Base-by-base conservation (phyloP, 139 green algal genomes). In the Volvox africanus region DNA sequence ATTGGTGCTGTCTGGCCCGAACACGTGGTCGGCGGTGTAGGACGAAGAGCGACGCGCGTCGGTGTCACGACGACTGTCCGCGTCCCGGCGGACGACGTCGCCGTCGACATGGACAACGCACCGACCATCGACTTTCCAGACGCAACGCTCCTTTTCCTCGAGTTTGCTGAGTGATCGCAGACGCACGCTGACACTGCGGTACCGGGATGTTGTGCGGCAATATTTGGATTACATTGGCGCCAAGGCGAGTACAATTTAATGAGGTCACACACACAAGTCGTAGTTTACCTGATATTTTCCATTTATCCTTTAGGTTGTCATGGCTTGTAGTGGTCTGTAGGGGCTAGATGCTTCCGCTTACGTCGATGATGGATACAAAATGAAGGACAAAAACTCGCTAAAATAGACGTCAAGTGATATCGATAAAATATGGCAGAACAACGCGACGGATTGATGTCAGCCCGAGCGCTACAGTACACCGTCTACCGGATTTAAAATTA, bases 21-120 rank as follows among this genome's bases (percentile, higher is more conserved):
- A 99, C 0, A 99, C 92, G 75, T 97, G 94, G 89, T 99, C 97
- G 92, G 2, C 92, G 78, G 88, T 98, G 99, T 65, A 81, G 75
- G 75, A 61, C 1, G 18, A 20, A 30, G 30, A 22, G 30, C 75
- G 75, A 1, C 75, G 75, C 32, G 75, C 75, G 33, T 94, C 92
- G 35, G 32, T 73, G 79, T 97, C 96, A 32, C 91, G 87, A 0
- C 35, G 69, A 0, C 91, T 32, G 37, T 95, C 90, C 44, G 83
- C 81, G n/a, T 94, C 79, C 32, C 89, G 30, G 0, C 86, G 91
- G 37, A 26, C 62, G 33, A 19, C 62, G 11, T 81, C 75, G 75
- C 75, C 75, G 78, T 96, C 93, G 0, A 94, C 33, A 62, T 95
- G 95, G 11, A 65, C 92, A 2, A 97, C 79, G 26, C 33, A 90